Evolutionary conservation across 2,329 filamentous ascomycete species (phyloP).

Genomic region (Conoideocrella luteorostrata): DNA sequence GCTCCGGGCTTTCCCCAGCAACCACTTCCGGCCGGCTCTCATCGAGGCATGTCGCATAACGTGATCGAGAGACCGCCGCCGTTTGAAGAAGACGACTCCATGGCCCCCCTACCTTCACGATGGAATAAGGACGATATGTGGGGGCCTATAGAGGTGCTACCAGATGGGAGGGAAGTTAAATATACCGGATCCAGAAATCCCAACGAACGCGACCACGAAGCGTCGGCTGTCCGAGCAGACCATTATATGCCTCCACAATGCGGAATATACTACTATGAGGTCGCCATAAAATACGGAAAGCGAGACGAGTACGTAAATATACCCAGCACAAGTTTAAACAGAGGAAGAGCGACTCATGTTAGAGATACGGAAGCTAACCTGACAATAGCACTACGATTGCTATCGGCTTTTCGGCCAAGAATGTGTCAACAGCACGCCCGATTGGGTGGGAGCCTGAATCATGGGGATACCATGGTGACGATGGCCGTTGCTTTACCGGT

Average conservation of each 20-base stretch:
- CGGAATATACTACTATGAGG: constrained; percentile 92
- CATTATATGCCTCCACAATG: constrained; percentile 82
- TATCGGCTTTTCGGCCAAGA: constrained; percentile 54
- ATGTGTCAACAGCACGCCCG: constrained; percentile 46
- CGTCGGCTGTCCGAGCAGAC: constrained; percentile 75
- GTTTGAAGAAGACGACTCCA: constrained; percentile 49
- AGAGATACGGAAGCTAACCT: constrained; percentile 6
- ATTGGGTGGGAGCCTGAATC: constrained; percentile 63
- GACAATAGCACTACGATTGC: constrained; percentile 49
- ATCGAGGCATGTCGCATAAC: constrained; percentile 77
- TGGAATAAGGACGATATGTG: constrained; percentile 81
- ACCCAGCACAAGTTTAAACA: neutral
- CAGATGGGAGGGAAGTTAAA: constrained; percentile 67
- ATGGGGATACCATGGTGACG: constrained; percentile 64
- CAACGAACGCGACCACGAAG: constrained; percentile 60
- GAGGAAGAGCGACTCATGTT: neutral
- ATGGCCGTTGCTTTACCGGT: constrained; percentile 54
- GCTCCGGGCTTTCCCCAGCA: constrained; percentile 41
- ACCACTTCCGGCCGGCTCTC: constrained; percentile 38
- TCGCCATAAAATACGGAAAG: constrained; percentile 45
- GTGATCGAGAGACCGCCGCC: constrained; percentile 69
- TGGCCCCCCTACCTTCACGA: constrained; percentile 67
- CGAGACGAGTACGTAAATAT: constrained; percentile 46
- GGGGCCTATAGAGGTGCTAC: constrained; percentile 63
- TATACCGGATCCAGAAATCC: constrained; percentile 41